Evolutionary conservation across 176 grass and related monocot genomes (phyloP).

Genomic region (Echinochloa phyllopogon): DNA sequence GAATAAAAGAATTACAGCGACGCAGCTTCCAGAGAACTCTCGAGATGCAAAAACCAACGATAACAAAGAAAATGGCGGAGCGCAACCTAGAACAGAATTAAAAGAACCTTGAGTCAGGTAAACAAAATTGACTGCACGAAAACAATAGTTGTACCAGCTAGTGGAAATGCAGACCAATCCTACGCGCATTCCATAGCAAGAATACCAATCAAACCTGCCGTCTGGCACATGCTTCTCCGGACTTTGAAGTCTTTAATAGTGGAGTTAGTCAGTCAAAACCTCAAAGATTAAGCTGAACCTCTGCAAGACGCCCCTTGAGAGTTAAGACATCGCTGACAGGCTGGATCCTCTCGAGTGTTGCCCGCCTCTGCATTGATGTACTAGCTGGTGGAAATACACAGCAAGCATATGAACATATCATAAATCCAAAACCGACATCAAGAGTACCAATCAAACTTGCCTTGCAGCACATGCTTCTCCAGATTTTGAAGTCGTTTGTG

Average conservation of each 20-base stretch:
- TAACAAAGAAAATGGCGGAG: too few species aligned
- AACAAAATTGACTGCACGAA: neutral
- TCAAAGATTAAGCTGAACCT: neutral
- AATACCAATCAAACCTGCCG: neutral
- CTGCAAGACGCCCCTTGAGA: too few species aligned
- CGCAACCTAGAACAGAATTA: too few species aligned
- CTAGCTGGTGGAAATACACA: neutral
- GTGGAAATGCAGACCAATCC: neutral
- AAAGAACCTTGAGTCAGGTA: neutral
- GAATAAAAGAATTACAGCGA: too few species aligned
- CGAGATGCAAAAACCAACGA: too few species aligned
- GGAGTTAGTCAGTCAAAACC: neutral
- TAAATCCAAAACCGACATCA: neutral
- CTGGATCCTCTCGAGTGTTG: too few species aligned
- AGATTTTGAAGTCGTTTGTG: neutral
- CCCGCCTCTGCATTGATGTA: too few species aligned
- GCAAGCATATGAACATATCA: neutral
- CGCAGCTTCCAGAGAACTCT: too few species aligned
- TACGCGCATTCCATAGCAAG: neutral
- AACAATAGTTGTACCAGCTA: neutral
- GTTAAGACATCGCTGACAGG: too few species aligned
- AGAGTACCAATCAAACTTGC: neutral
- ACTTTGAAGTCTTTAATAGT: neutral
- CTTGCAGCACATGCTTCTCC: neutral
- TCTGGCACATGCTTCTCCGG: neutral